Evolutionary conservation across 257 asterid genomes (phyloP).

Genomic region (Prunella vulgaris): DNA sequence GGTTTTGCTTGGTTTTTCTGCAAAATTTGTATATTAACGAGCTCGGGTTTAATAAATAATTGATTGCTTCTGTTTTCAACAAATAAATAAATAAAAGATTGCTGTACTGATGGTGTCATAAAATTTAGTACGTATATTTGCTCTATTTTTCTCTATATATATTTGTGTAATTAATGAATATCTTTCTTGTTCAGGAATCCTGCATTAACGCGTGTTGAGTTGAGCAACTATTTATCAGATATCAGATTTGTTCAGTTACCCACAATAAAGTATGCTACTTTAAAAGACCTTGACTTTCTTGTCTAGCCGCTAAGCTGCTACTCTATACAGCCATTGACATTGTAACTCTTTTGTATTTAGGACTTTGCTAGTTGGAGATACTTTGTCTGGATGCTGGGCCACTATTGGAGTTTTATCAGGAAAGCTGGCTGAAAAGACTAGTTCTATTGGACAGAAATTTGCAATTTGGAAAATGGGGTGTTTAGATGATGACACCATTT

Average conservation of each 20-base stretch:
- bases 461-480: conserved; percentile 80
- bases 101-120: background rate
- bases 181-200: conserved; percentile 50
- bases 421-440: conserved; percentile 60
- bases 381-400: conserved; percentile 93
- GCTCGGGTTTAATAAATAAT: background rate
- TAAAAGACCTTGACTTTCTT: background rate
- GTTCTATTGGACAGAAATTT: conserved; percentile 80
- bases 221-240: conserved; percentile 86
- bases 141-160: background rate
- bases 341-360: conserved; percentile 28
- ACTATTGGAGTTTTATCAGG: conserved; percentile 76
- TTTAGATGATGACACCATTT: conserved; percentile 53
- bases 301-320: background rate
- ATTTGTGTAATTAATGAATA: background rate
- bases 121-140: background rate
- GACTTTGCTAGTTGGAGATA: conserved; percentile 62
- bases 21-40: too few relatives aligned
- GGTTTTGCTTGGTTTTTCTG: too few relatives aligned
- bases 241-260: conserved; percentile 75
- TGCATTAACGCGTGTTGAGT: conserved; percentile 58
- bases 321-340: conserved; percentile 3
- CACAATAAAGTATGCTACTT: conserved; percentile 64
- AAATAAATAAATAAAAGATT: background rate
- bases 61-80: too few relatives aligned